Evolutionary conservation across 192 early-diverging fungal genomes (phyloP).

Genomic region (Backusella westeae): DNA sequence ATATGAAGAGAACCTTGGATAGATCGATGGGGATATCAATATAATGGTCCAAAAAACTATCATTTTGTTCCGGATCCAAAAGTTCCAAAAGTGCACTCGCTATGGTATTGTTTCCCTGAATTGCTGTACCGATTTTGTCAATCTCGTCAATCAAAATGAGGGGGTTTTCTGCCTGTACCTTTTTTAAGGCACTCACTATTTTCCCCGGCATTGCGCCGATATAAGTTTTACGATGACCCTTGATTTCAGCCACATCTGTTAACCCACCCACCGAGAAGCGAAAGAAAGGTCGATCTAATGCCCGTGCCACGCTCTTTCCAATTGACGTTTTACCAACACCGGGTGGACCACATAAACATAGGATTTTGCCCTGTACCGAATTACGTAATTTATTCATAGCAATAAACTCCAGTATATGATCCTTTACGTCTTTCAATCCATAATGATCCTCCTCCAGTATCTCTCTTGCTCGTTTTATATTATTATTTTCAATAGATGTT

Average conservation of each 20-base stretch:
- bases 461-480: slow-evolving; percentile 76
- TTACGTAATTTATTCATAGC: slow-evolving; percentile 93
- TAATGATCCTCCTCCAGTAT: slow-evolving; percentile 98
- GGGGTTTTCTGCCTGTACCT: slow-evolving; percentile 98
- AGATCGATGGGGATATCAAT: slow-evolving; percentile 98
- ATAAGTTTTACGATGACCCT: slow-evolving; percentile 97
- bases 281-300: slow-evolving; percentile 91
- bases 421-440: slow-evolving; percentile 98
- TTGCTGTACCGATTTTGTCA: slow-evolving; percentile 92
- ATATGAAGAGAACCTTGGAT: slow-evolving; percentile 98
- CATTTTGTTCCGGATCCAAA: slow-evolving; percentile 97
- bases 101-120: slow-evolving; percentile 76
- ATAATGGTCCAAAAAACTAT: slow-evolving; percentile 96
- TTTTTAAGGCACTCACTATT: slow-evolving; percentile 97
- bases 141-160: slow-evolving; percentile 98
- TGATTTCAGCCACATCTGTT: slow-evolving; percentile 97
- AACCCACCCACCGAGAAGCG: slow-evolving; percentile 97
- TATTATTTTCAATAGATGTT: slow-evolving; percentile 88
- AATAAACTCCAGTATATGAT: slow-evolving; percentile 98
- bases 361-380: slow-evolving; percentile 96
- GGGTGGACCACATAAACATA: slow-evolving; percentile 97
- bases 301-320: slow-evolving; percentile 94
- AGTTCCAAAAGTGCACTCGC: slow-evolving; percentile 94
- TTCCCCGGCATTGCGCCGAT: slow-evolving; percentile 99
- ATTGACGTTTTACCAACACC: slow-evolving; percentile 99